These are phyloP conservation scores for Chrysoporthe puriensis DNA, from an alignment of 2,329 filamentous ascomycete species.

Conservation along the genomic window DNA sequence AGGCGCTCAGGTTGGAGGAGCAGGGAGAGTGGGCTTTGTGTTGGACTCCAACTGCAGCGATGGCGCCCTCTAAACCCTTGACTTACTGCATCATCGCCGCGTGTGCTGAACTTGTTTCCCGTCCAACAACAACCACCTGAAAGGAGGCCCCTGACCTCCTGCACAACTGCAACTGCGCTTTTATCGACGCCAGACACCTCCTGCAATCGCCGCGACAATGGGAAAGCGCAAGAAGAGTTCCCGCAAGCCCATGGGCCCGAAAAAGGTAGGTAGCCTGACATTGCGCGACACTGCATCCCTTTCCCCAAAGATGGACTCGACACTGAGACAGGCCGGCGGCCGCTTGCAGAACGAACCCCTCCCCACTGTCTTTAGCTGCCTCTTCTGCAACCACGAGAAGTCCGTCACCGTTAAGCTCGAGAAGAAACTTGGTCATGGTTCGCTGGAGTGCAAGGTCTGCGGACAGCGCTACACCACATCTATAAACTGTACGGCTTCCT, in stretches of 20 bases:
- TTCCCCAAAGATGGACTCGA: conserved; percentile 1
- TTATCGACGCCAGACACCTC: background rate
- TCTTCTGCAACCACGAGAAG: conserved; percentile 98
- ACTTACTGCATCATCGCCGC: background rate
- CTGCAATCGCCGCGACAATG: conserved; percentile 48
- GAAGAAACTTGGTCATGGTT: conserved; percentile 86
- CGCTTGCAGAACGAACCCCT: conserved; percentile 66
- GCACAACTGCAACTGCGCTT: background rate
- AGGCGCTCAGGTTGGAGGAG: background rate
- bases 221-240: conserved; percentile 96
- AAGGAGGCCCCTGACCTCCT: background rate
- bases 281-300: conserved; percentile 4
- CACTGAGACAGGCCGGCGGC: conserved; percentile 6
- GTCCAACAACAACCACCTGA: background rate
- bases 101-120: background rate
- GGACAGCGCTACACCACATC: conserved; percentile 91
- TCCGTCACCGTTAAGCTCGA: conserved; percentile 90
- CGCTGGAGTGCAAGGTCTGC: conserved; percentile 88
- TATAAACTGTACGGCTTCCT: conserved; percentile 74
- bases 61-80: background rate
- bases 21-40: background rate
- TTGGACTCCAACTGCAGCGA: too few species aligned
- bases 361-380: conserved; percentile 86
- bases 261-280: conserved; percentile 63
- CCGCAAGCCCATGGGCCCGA: conserved; percentile 77